These are phyloP conservation scores for Daphne laureola DNA, from an alignment of 441 rosid species.

Conservation along the genomic window DNA sequence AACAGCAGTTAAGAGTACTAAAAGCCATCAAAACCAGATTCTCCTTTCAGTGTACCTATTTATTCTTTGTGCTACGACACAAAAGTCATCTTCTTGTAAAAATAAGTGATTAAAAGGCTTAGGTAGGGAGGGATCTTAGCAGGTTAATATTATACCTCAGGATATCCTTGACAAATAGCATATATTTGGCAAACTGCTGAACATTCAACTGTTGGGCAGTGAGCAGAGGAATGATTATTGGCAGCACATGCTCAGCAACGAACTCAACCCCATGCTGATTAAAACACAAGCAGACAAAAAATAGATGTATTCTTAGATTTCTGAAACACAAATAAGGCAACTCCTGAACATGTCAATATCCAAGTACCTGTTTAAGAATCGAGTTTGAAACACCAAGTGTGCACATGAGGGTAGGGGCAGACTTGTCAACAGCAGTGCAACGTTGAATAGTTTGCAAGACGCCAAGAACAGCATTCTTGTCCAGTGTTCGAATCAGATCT, in stretches of 20 bases:
- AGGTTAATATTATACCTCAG: constrained; percentile 43
- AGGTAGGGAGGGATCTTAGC: constrained; percentile 1
- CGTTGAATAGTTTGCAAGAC: constrained; percentile 84
- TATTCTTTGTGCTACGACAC: too few relatives aligned
- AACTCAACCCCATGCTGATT: constrained; percentile 78
- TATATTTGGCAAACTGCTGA: constrained; percentile 87
- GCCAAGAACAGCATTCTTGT: constrained; percentile 61
- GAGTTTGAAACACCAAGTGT: constrained; percentile 87
- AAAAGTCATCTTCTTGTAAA: not conserved
- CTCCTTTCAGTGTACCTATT: too few relatives aligned
- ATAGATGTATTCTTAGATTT: constrained; percentile 12
- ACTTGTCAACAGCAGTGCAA: constrained; percentile 89
- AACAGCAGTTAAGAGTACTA: constrained; percentile 7
- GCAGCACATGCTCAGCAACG: constrained; percentile 72
- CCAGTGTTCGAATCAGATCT: constrained; percentile 69
- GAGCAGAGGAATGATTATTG: constrained; percentile 72
- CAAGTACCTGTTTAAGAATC: constrained; percentile 73
- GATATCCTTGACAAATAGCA: constrained; percentile 81
- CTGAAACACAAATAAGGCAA: constrained; percentile 9
- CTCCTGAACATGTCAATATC: constrained; percentile 1
- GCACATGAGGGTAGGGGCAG: constrained; percentile 96
- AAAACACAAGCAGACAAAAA: constrained; percentile 14
- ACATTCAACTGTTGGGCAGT: constrained; percentile 79
- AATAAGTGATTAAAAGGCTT: constrained; percentile 3
- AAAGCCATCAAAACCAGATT: not conserved